phyloP scores from a whole-genome alignment of 768 basidiomycete genomes.

The Boletus subcaerulescens region DNA sequence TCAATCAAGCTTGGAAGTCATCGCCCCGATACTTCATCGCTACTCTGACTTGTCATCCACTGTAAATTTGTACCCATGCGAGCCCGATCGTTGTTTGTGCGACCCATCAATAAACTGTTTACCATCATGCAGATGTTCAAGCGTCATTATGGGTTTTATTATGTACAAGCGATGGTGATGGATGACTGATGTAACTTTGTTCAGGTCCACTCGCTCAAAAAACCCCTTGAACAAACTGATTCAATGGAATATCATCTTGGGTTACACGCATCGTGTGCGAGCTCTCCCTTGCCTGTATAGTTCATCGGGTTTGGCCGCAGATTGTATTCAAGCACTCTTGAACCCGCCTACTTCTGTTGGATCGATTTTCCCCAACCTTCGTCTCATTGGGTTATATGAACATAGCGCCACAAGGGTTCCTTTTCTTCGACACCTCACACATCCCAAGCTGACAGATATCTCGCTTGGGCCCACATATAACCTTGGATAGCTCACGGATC shows the following conservation, averaged over 20 bases:
- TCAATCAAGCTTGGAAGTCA: too few relatives aligned
- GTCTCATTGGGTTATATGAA: background rate
- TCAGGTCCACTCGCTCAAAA: constrained; percentile 4
- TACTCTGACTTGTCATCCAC: too few relatives aligned
- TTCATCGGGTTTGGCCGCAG: background rate
- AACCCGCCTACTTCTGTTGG: background rate
- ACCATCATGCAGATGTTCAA: too few relatives aligned
- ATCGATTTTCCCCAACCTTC: constrained; percentile 14
- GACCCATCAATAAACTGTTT: too few relatives aligned
- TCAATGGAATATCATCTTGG: constrained; percentile 8
- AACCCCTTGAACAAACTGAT: background rate
- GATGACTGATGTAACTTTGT: background rate
- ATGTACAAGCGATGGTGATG: too few relatives aligned
- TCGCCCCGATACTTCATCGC: too few relatives aligned
- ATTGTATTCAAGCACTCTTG: constrained; percentile 2
- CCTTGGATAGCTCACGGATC: too few relatives aligned
- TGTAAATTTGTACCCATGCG: too few relatives aligned
- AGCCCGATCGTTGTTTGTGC: too few relatives aligned
- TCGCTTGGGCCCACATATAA: background rate
- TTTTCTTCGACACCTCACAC: constrained; percentile 8
- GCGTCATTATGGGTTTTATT: background rate
- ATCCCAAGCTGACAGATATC: background rate
- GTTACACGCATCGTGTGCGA: constrained; percentile 9
- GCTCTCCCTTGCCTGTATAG: background rate
- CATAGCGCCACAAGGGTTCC: background rate